Evolutionary conservation across 2,329 filamentous ascomycete genomes (phyloP), one percentile per base, ranked within the genome.

Genomic region (Fusarium praegraminearum): DNA sequence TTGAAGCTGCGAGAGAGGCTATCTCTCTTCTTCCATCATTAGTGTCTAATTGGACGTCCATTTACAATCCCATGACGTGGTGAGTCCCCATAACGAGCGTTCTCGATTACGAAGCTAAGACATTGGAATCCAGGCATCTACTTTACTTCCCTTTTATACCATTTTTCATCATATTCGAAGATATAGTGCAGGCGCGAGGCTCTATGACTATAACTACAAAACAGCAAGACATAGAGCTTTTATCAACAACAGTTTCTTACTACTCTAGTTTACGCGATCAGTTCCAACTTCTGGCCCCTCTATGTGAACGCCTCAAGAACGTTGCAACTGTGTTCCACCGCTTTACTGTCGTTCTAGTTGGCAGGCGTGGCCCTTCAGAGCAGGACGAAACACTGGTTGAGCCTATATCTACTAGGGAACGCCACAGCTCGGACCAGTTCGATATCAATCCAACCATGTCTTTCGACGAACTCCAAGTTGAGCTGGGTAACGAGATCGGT

Each of bases 51-150:
- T 66, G 59, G 47, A 41, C 30, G 1, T 58, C 49, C 0, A 35
- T 66, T 5, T 64, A 64, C 22, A 66, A 66, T 3, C 24, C 33
- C 5, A 55, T 66, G 18, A 53, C 63, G 2, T 66, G 63, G 62
- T 63, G 22, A 15, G 43, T 41, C 7, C 2, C 15, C 5, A 11
- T 2, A n/a, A n/a, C n/a, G n/a, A n/a, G n/a, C n/a, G n/a, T 4
- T 4, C 9, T 11, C n/a, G 11, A 5, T 4, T 7, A 3, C 3
- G n/a, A 4, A 20, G 9, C 41, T 57, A 18, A 46, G 3, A 4
- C 10, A 2, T 6, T 5, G 2, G 3, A 12, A 1, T 2, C 13
- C 3, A 60, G 62, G 63, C 49, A 64, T 16, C 43, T 64, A 2
- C 18, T 66, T 5, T 66, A 64, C 18, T 64, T 47, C 16, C 63